Conservation (phyloP, 1,284 basidiomycete species). For the Heterobasidion occidentale region DNA sequence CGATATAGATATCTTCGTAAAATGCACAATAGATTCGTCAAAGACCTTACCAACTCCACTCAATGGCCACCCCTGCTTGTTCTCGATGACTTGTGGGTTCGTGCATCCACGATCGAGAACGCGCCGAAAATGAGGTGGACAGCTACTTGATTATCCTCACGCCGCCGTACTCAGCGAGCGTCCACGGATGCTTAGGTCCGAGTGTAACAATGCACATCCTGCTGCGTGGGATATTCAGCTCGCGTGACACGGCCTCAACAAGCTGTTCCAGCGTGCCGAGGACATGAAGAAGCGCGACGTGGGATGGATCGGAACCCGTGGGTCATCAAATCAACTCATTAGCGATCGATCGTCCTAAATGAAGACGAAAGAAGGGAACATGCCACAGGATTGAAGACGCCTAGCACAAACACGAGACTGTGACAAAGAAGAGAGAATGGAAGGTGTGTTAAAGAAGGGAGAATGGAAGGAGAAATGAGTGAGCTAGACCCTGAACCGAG, state of each 20-base stretch:
- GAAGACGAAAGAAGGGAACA: constrained; percentile 10
- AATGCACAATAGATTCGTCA: too few species aligned
- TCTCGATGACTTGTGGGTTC: too few species aligned
- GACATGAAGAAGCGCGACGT: not conserved
- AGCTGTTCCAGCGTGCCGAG: constrained; percentile 5
- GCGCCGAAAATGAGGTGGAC: too few species aligned
- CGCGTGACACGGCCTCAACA: constrained; percentile 9
- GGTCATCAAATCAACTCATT: too few species aligned
- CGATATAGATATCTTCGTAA: too few species aligned
- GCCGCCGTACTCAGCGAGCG: constrained; percentile 9
- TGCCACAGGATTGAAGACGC: not conserved
- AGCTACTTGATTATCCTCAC: constrained; percentile 1
- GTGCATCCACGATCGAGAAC: too few species aligned
- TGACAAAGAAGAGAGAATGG: not conserved
- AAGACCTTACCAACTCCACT: too few species aligned
- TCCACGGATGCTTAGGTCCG: constrained; percentile 8
- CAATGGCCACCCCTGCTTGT: too few species aligned
- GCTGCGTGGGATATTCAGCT: constrained; percentile 8
- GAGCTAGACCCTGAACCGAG: not conserved
- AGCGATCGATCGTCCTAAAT: too few species aligned
- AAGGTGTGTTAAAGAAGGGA: not conserved
- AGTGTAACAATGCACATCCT: constrained; percentile 13
- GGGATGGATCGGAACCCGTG: not conserved
- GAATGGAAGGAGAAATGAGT: not conserved
- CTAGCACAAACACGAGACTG: constrained; percentile 9